A percentile compares a stretch with the other conserved stretches of the same genome.
Conservation (phyloP, 495 filamentous ascomycete species). For the Aspergillus ellipticus region DNA sequence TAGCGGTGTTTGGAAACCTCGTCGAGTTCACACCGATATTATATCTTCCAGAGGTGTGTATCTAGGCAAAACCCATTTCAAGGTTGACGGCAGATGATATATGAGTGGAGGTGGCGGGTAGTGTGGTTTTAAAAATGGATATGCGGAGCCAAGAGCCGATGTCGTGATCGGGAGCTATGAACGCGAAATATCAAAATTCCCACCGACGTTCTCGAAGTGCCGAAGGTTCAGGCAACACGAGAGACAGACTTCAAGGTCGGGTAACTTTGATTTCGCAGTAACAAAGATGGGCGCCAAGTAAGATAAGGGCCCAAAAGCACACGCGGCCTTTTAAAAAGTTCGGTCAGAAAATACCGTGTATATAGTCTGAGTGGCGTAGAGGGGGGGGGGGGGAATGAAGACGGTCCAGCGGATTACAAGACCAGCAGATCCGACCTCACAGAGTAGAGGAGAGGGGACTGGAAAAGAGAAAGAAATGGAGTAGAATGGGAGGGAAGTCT, state of each 20-base stretch:
- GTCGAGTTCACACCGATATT: not conserved
- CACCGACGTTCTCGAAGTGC: slow-evolving; percentile 2
- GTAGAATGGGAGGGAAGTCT: slow-evolving; percentile 3
- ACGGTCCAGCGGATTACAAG: not conserved
- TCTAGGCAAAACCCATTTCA: slow-evolving; percentile 12
- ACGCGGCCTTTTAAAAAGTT: not conserved
- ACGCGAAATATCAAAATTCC: slow-evolving; percentile 17
- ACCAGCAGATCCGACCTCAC: not conserved
- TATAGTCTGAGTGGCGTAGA: not conserved
- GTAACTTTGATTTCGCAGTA: not conserved
- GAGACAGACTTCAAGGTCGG: not conserved
- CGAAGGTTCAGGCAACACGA: slow-evolving; percentile 1
- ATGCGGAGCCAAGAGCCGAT: slow-evolving; percentile 20
- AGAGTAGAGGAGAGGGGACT: slow-evolving; percentile 5
- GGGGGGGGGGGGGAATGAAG: not conserved
- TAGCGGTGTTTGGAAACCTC: not conserved
- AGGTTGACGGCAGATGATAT: slow-evolving; percentile 7
- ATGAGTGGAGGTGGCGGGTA: slow-evolving; percentile 3
- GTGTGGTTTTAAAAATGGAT: slow-evolving; percentile 16
- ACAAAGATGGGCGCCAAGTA: not conserved
- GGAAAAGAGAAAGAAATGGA: not conserved
- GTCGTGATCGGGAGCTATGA: slow-evolving; percentile 25
- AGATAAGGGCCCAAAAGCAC: not conserved
- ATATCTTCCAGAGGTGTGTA: not conserved
- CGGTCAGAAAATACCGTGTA: too few species aligned